A percentile compares a stretch with the other conserved stretches of the same genome.
phyloP scores from a whole-genome alignment of 441 rosid genomes.

The Euphorbia schlechtendalii region DNA sequence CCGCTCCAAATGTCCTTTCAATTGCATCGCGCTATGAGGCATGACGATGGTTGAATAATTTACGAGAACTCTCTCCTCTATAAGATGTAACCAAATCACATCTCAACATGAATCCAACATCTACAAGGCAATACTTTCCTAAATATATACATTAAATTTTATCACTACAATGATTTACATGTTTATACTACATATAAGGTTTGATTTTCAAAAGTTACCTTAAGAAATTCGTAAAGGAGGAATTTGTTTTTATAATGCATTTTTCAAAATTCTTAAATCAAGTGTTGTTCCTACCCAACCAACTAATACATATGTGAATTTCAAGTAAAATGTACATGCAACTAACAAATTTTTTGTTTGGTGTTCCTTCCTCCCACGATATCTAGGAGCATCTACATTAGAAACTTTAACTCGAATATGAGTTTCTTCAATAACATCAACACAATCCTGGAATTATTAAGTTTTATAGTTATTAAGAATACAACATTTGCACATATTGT shows the following conservation, averaged over 20 bases:
- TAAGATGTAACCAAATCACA: background rate
- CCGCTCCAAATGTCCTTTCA: constrained; percentile 11
- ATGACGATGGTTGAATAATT: constrained; percentile 4
- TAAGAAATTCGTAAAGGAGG: background rate
- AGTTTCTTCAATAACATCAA: background rate
- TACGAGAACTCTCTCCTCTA: background rate
- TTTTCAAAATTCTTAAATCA: constrained; percentile 8
- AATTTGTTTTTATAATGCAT: background rate
- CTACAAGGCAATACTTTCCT: constrained; percentile 3
- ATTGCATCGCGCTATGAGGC: background rate
- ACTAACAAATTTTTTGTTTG: background rate
- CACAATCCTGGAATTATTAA: background rate
- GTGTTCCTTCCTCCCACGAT: background rate
- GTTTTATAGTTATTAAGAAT: no score
- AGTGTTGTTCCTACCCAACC: background rate
- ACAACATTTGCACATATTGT: no score
- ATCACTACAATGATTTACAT: no score
- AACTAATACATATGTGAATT: background rate
- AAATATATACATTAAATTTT: background rate
- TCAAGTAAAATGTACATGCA: background rate
- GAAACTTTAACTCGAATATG: background rate
- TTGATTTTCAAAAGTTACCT: background rate
- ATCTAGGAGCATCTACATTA: background rate
- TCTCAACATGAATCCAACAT: background rate
- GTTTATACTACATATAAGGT: background rate